phyloP scores from a whole-genome alignment of 78 protist genomes.

The Dictyostelium citrinum region DNA sequence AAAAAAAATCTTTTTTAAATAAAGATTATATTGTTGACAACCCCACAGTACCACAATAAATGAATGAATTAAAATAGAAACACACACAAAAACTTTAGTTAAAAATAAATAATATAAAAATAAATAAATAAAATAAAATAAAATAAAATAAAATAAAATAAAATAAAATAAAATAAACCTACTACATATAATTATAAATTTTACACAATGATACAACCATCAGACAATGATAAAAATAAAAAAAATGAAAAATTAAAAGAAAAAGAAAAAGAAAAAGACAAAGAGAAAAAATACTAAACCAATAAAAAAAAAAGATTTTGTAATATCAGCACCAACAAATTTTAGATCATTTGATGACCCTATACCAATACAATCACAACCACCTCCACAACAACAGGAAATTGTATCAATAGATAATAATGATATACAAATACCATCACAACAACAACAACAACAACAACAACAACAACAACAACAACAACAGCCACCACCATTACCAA shows the following conservation, averaged over 20 bases:
- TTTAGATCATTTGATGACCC: conserved; percentile 16
- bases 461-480: background rate
- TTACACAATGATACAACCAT: background rate
- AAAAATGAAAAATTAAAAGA: background rate
- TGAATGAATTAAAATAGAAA: background rate
- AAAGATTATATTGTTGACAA: background rate
- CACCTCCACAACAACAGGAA: no score
- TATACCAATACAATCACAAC: background rate
- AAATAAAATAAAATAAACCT: background rate
- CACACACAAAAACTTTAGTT: background rate
- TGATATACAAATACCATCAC: background rate
- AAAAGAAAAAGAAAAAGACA: conserved; percentile 2
- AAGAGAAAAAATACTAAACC: background rate
- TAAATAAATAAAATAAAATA: background rate
- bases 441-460: background rate
- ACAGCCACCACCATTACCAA: conserved; percentile 3
- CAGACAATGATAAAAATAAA: conserved; percentile 1
- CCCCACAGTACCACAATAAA: background rate
- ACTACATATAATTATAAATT: no score
- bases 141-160: background rate
- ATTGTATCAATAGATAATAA: background rate
- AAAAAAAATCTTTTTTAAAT: background rate
- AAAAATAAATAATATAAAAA: background rate
- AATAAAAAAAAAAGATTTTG: conserved; percentile 20
- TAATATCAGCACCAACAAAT: conserved; percentile 32